Base-by-base conservation (phyloP, 371 early-diverging fungal species). In the Haplosporangium sp. region DNA sequence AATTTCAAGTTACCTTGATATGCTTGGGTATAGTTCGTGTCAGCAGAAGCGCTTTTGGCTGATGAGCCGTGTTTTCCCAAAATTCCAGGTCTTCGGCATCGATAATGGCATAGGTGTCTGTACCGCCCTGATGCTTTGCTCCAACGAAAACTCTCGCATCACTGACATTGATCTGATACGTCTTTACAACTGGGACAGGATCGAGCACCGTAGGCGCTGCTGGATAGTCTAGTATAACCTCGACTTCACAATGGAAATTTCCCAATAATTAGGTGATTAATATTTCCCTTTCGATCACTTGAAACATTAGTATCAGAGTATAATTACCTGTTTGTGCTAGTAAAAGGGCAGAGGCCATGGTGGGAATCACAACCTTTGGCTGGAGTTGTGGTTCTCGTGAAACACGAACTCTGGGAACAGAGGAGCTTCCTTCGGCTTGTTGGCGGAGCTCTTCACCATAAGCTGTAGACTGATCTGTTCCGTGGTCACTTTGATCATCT, bases 91-190 rank as follows among this genome's bases (percentile, higher is more conserved):
- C 86, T 37, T 90, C 90, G 61, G 89, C 87, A 65, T 91, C 91
- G 6, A 91, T 67, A 1, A 84, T 85, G 0, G 88, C 82, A 8
- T 89, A 86, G 27, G 89, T 91, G 56, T 88, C 90, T 20, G 84
- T 70, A 58, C 82, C 76, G 9, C 87, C 88, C 67, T 87, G 77
- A 65, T 90, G 87, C 61, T 90, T 89, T 10, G 88, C 85, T 0
- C 83, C 90, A 6, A 86, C 84, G 69, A 89, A 90, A 56, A 88
- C 88, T 42, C 85, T 84, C 38, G 90, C 88, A 3, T 91, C 90
- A 1, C 86, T 69, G 62, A 88, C 86, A 17, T 78, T 84, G 11
- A 89, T 72, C 37, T 85, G 86, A 65, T 89, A 91, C 3, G 83
- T 70, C 67, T 81, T 81, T 38, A 71, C 63, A 56, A 47, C 56